Conservation (phyloP, 2,329 filamentous ascomycete genomes). For the Rhexocercosporidium sp. region DNA sequence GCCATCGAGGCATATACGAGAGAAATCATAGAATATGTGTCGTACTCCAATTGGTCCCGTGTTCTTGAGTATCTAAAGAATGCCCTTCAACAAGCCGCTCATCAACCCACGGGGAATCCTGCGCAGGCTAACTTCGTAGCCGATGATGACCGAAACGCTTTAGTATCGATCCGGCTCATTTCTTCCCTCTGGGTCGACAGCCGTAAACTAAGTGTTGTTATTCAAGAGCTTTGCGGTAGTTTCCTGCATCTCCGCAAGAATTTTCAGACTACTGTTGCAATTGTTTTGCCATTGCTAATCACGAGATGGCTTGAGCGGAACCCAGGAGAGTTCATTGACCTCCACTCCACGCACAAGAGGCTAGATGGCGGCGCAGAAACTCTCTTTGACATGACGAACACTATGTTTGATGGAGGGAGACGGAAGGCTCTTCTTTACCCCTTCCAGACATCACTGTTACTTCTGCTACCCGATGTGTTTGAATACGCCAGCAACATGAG, state of each 20-base stretch:
- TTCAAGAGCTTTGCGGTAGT: conserved; percentile 70
- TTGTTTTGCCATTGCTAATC: conserved; percentile 66
- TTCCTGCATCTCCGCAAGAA: conserved; percentile 69
- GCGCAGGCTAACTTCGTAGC: conserved; percentile 30
- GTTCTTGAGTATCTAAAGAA: conserved; percentile 64
- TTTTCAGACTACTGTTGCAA: conserved; percentile 67
- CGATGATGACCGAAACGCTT: conserved; percentile 45
- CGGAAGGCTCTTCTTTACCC: conserved; percentile 63
- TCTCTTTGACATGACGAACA: conserved; percentile 71
- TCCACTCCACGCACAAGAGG: conserved; percentile 64
- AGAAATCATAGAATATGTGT: conserved; percentile 65
- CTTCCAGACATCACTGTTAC: conserved; percentile 65
- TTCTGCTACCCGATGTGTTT: conserved; percentile 71
- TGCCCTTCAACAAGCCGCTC: conserved; percentile 39
- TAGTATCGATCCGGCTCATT: conserved; percentile 63
- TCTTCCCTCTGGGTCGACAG: conserved; percentile 69
- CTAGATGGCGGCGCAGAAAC: conserved; percentile 71
- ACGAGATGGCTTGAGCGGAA: conserved; percentile 69
- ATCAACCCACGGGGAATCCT: conserved; percentile 33
- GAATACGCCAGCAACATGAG: conserved; percentile 71
- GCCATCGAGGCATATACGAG: conserved; percentile 61
- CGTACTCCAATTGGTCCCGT: conserved; percentile 66
- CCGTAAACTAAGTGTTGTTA: conserved; percentile 63
- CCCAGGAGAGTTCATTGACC: conserved; percentile 66
- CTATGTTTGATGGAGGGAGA: conserved; percentile 61